phyloP scores from a whole-genome alignment of 139 green algal species.

The Pleodorina starrii region DNA sequence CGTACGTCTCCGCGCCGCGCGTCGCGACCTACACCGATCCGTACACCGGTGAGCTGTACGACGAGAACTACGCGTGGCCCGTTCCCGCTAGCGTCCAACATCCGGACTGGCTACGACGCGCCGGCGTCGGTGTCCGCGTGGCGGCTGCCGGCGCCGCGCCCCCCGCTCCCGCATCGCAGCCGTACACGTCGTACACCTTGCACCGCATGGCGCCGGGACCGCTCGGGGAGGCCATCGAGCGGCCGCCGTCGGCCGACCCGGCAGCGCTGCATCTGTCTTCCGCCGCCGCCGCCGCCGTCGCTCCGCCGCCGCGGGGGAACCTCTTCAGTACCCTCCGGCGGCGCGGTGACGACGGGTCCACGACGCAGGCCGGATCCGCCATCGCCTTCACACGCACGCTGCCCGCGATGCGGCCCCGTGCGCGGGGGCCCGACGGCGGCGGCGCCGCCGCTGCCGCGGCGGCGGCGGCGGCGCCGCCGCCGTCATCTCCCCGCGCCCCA shows the following conservation, averaged over 20 bases:
- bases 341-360: constrained; percentile 22
- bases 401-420: not conserved
- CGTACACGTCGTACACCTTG: not conserved
- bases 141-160: no score
- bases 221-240: constrained; percentile 18
- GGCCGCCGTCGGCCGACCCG: not conserved
- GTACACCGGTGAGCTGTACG: constrained; percentile 9
- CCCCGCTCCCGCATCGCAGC: no score
- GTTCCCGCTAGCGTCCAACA: not conserved
- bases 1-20: not conserved
- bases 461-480: not conserved
- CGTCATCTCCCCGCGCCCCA: not conserved
- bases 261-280: not conserved
- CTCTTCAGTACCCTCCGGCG: constrained; percentile 44
- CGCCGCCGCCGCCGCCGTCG: not conserved
- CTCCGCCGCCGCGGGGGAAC: not conserved
- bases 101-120: no score
- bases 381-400: not conserved
- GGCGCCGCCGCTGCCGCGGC: not conserved
- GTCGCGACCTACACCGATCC: not conserved
- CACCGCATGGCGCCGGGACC: not conserved
- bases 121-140: no score
- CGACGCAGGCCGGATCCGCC: not conserved
- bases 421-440: not conserved
- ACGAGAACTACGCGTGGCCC: not conserved